phyloP scores from a whole-genome alignment of 2,329 filamentous ascomycete species.

The Trichoderma semiorbis region DNA sequence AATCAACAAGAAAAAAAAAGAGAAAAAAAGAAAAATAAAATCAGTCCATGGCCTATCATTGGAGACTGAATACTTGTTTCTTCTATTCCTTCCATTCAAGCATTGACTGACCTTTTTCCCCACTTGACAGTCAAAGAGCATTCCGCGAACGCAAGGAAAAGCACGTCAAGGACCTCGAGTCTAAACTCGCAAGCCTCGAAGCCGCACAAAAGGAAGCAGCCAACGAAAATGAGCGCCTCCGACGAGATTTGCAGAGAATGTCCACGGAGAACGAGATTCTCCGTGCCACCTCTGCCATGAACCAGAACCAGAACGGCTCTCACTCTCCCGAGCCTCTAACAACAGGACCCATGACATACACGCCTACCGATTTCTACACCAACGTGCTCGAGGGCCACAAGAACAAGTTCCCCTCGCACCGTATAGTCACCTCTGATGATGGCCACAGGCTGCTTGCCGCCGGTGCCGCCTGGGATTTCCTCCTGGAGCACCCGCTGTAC shows the following conservation, averaged over 20 bases:
- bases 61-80: background rate
- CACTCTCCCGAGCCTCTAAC: constrained; percentile 47
- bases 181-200: constrained; percentile 75
- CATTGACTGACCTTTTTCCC: background rate
- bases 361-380: constrained; percentile 68
- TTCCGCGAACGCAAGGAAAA: constrained; percentile 95
- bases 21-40: background rate
- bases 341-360: constrained; percentile 68
- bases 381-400: constrained; percentile 58
- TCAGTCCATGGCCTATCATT: background rate
- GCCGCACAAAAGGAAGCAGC: constrained; percentile 67
- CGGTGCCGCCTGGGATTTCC: constrained; percentile 83
- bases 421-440: constrained; percentile 62
- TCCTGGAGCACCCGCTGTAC: constrained; percentile 76
- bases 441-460: constrained; percentile 70
- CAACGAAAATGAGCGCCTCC: constrained; percentile 82
- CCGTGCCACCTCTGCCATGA: constrained; percentile 65
- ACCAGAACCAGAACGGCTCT: constrained; percentile 32
- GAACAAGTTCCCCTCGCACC: constrained; percentile 63
- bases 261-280: constrained; percentile 92
- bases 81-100: background rate
- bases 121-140: constrained; percentile 74
- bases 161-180: constrained; percentile 89
- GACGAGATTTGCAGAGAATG: constrained; percentile 76
- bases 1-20: background rate